Conservation (phyloP, 208 protist genomes). For the Trypanosoma melophagium region DNA sequence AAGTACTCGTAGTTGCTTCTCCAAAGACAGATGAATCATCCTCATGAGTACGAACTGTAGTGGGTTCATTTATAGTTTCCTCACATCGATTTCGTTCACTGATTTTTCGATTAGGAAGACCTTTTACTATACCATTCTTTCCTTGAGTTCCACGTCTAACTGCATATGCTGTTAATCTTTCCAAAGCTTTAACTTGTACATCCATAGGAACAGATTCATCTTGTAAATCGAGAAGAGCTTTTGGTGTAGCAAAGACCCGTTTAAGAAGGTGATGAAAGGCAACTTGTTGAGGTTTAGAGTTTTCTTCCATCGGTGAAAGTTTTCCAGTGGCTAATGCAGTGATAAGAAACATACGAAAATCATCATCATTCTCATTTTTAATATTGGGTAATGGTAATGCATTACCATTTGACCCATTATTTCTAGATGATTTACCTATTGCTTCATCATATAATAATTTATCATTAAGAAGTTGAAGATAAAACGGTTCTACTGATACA, state of each 20-base stretch:
- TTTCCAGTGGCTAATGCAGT: constrained; percentile 20
- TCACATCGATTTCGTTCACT: neutral
- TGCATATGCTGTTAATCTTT: constrained; percentile 13
- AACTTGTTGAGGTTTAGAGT: neutral
- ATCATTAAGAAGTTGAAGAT: constrained; percentile 12
- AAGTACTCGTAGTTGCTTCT: neutral
- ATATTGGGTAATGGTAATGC: no score
- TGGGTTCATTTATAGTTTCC: constrained; percentile 1
- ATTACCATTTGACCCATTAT: neutral
- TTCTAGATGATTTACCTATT: neutral
- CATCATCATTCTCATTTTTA: neutral
- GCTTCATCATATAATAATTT: neutral
- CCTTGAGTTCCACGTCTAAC: neutral
- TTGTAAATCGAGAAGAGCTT: constrained; percentile 31
- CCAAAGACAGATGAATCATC: neutral
- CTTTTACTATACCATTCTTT: neutral
- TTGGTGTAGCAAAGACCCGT: constrained; percentile 3
- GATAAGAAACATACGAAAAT: constrained; percentile 4
- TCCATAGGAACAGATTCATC: constrained; percentile 19
- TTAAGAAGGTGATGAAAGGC: constrained; percentile 18
- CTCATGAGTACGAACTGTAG: constrained; percentile 6
- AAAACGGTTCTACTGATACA: neutral
- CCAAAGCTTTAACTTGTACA: constrained; percentile 34
- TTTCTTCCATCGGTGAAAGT: neutral
- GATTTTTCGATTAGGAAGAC: neutral